phyloP scores from a whole-genome alignment of 352 stramenopile genomes.

The Vaucheria bursata region DNA sequence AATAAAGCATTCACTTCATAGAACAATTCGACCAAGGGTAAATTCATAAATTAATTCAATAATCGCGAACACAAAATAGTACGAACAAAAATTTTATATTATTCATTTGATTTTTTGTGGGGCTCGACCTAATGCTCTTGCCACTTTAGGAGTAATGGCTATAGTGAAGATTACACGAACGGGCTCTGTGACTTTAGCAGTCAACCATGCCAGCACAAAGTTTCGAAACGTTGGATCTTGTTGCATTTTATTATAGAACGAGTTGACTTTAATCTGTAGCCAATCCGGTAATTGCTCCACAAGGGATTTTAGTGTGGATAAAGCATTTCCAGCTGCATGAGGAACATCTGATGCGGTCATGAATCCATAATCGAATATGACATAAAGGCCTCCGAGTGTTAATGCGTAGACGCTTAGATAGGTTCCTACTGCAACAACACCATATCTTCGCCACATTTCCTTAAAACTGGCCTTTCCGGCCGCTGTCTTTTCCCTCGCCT shows the following conservation, averaged over 20 bases:
- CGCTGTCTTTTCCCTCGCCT: neutral
- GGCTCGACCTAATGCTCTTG: conserved; percentile 47
- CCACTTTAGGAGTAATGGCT: conserved; percentile 54
- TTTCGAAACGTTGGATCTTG: conserved; percentile 58
- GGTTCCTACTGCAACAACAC: conserved; percentile 57
- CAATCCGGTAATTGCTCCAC: conserved; percentile 28
- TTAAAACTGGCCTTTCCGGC: neutral
- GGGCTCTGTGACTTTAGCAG: conserved; percentile 66
- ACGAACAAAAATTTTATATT: neutral
- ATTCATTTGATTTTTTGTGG: conserved; percentile 1
- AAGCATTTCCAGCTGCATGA: neutral
- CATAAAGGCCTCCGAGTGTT: conserved; percentile 57
- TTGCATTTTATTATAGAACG: conserved; percentile 47
- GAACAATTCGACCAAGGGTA: too few species aligned
- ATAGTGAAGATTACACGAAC: conserved; percentile 56
- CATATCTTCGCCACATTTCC: conserved; percentile 54
- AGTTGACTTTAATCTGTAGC: conserved; percentile 25
- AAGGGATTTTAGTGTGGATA: conserved; percentile 24
- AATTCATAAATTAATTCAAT: neutral
- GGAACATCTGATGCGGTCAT: conserved; percentile 50
- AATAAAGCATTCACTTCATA: too few species aligned
- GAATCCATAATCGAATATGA: conserved; percentile 58
- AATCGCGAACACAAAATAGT: neutral
- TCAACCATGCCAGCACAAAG: conserved; percentile 65
- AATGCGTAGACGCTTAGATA: conserved; percentile 61